Base-by-base conservation (phyloP, 202 grass and related monocot species). In the Brachypodium distachyon region DNA sequence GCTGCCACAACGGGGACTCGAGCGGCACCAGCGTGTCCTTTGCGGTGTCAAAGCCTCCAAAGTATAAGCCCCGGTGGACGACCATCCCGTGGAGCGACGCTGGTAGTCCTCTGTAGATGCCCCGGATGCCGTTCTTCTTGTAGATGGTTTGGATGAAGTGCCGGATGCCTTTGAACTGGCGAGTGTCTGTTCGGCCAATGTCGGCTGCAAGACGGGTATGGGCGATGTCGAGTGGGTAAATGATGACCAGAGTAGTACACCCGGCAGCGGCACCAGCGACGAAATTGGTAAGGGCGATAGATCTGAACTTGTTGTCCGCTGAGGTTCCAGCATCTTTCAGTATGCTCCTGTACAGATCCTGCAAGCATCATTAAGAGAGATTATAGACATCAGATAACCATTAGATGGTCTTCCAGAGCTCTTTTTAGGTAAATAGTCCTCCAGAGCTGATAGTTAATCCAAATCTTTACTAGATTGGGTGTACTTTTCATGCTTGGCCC, bases 131-230 rank as follows among this genome's bases (percentile, higher is more conserved):
- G 1, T 95, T 83, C 67, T 89, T 96, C 70, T 74, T 85, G 81
- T 99, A 91, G 27, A 96, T 84, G 17, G 96, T 96, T 40, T 83
- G 87, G 16, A 96, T 77, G 74, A 99, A 96, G 78, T 96, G 91
- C 29, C 61, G 74, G 59, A 99, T 99, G 67, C 96, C 96, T 68
- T 80, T 92, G 83, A 96, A 99, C 64, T 99, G 96, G 29, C 96
- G 96, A 38, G 78, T 83, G 34, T 85, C 89, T 8, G 82, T 89
- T 44, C 46, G 69, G 16, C 96, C 96, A 12, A 99, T 55, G 61
- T 99, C 96, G 31, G 96, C 96, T 31, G 96, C 96, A 59, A 96
- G 84, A 31, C 96, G 92, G 18, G 96, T 99, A 57, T 99, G 96
- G 23, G 96, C 89, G 17, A 99, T 99, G 79, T 99, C 96, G 5